Base-by-base conservation (phyloP, 306 rosid genomes). In the Hippophae rhamnoides region DNA sequence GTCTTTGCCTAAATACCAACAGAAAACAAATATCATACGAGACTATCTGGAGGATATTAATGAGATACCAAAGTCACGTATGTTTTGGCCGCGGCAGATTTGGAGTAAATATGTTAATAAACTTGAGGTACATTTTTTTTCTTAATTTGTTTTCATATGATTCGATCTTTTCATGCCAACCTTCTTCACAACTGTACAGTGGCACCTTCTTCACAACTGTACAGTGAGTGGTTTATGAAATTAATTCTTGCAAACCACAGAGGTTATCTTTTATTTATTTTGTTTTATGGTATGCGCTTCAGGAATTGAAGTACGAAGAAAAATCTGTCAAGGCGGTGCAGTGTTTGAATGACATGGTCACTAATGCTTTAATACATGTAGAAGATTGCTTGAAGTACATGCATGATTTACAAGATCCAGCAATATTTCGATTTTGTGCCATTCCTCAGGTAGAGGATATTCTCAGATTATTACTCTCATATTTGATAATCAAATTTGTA, bases 31-130 rank as follows among this genome's bases (percentile, higher is more conserved):
- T 74, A 93, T 93, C 47, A 93, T 93, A 67, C 90, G 97, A 68
- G 99, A 93, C 76, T 93, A 93, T 75, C 73, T 93, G 72, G 99
- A 93, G 74, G 99, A 93, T 67, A 93, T 93, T 68, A 93, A 93
- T 14, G 99, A 93, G 82, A 88, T 93, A 68, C 99, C 97, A 47
- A 93, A 88, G 84, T 93, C 86, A 43, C 94, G 99, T 52, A 88
- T 93, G 99, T 93, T 93, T 74, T 93, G 99, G 99, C 99, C 99
- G 47, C 81, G 90, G 49, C 70, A 93, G 75, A 83, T 93, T 69
- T 93, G 99, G 99, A 81, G 80, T 75, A 84, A 88, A 93, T 93
- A 93, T 78, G 99, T 76, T 54, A 70, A 70, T 76, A 86, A 88
- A 81, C 87, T 93, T 52, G 99, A 93, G 99, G 97, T 93, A 67